A percentile compares a stretch with the other conserved stretches of the same genome.
Conservation (phyloP, 106 monocot genomes). For the Iris macrosiphon region DNA sequence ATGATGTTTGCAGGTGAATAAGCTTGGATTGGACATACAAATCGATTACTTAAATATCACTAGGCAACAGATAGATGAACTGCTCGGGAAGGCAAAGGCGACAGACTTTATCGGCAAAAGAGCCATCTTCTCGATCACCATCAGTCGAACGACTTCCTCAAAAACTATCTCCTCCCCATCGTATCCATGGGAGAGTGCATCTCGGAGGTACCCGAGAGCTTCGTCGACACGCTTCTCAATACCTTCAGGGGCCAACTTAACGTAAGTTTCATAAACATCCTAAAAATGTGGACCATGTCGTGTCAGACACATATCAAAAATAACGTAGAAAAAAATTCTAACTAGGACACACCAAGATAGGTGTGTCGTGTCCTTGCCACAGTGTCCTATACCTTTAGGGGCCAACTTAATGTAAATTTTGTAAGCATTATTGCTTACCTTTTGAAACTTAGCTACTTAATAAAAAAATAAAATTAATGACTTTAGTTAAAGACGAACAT, state of each 20-base stretch:
- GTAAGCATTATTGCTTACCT: no score
- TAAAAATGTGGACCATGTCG: no score
- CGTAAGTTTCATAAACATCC: slow-evolving; percentile 25
- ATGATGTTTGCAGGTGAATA: slow-evolving; percentile 53
- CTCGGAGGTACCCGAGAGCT: slow-evolving; percentile 37
- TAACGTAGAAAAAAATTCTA: no score
- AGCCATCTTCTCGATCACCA: slow-evolving; percentile 74
- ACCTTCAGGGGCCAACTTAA: slow-evolving; percentile 49
- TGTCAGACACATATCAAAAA: no score
- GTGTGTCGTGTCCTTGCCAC: no score
- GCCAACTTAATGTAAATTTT: slow-evolving; percentile 60
- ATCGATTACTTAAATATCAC: slow-evolving; percentile 85
- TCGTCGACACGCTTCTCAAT: slow-evolving; percentile 53
- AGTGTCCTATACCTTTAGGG: slow-evolving; percentile 43
- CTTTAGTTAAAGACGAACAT: no score
- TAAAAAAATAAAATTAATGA: no score
- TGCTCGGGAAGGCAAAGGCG: slow-evolving; percentile 63
- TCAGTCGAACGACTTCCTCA: slow-evolving; percentile 94
- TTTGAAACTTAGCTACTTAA: no score
- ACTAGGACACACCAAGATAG: no score
- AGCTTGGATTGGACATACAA: slow-evolving; percentile 81
- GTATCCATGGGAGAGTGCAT: slow-evolving; percentile 38
- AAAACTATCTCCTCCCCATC: slow-evolving; percentile 87
- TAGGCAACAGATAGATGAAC: slow-evolving; percentile 45
- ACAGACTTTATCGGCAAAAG: slow-evolving; percentile 36